A percentile compares a stretch with the other conserved stretches of the same genome.
phyloP scores from a whole-genome alignment of 2,329 filamentous ascomycete genomes.

The Aphanoascus verrucosus region DNA sequence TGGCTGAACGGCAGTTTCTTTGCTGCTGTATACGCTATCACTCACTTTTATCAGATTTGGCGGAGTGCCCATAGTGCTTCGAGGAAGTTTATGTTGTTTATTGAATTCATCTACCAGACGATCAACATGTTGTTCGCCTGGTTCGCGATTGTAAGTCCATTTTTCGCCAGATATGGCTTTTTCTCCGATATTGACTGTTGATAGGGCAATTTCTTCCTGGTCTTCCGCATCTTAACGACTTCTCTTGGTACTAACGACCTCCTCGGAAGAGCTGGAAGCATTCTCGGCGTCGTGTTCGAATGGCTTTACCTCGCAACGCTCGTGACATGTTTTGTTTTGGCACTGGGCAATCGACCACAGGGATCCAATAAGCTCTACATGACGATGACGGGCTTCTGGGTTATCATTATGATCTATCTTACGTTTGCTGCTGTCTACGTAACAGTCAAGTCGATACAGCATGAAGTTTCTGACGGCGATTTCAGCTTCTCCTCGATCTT shows the following conservation, averaged over 20 bases:
- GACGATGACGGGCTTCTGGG: constrained; percentile 98
- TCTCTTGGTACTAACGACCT: constrained; percentile 62
- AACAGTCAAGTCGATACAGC: constrained; percentile 72
- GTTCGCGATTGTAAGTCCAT: constrained; percentile 66
- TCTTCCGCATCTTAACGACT: constrained; percentile 90
- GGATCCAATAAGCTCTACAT: constrained; percentile 91
- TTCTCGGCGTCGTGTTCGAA: constrained; percentile 83
- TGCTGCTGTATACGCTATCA: constrained; percentile 86
- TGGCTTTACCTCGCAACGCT: constrained; percentile 90
- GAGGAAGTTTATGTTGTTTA: constrained; percentile 76
- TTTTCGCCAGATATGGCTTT: background rate
- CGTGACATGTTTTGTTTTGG: constrained; percentile 87
- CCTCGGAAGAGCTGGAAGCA: constrained; percentile 63
- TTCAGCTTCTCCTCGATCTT: constrained; percentile 68
- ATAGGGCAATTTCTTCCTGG: constrained; percentile 88
- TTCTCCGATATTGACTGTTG: background rate
- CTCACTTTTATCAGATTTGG: constrained; percentile 94
- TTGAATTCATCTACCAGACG: constrained; percentile 91
- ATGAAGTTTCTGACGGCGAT: constrained; percentile 49
- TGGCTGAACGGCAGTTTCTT: constrained; percentile 99
- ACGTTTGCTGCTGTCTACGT: constrained; percentile 94
- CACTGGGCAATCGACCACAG: constrained; percentile 86
- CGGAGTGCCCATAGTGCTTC: constrained; percentile 79
- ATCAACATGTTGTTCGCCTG: constrained; percentile 96
- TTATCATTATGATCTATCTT: constrained; percentile 84